A percentile compares a stretch with the other conserved stretches of the same genome.
Conservation (phyloP, 1,284 basidiomycete genomes). For the Pterula multifida region DNA sequence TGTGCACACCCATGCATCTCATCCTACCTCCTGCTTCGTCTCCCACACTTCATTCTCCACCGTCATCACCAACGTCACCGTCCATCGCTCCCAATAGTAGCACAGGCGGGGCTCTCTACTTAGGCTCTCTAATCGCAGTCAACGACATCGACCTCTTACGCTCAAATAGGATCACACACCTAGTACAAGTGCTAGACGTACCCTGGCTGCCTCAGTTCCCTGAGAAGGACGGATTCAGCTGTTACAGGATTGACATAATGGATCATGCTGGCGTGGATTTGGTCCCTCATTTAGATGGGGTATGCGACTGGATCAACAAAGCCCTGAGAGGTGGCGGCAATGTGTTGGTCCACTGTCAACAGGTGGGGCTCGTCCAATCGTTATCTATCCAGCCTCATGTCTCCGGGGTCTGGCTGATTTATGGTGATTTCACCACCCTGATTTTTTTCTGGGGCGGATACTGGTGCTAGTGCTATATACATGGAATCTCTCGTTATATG, state of each 20-base stretch:
- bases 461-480: no score
- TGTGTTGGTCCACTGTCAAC: constrained; percentile 57
- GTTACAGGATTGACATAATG: constrained; percentile 52
- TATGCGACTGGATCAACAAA: constrained; percentile 41
- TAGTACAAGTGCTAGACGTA: constrained; percentile 61
- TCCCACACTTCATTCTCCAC: constrained; percentile 13
- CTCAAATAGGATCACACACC: constrained; percentile 37
- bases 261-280: constrained; percentile 43
- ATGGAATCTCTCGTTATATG: neutral
- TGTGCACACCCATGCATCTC: constrained; percentile 72
- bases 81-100: neutral
- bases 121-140: constrained; percentile 43
- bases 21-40: constrained; percentile 36
- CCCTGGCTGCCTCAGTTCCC: constrained; percentile 48
- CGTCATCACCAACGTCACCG: neutral
- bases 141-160: constrained; percentile 36
- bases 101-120: constrained; percentile 29
- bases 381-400: constrained; percentile 4
- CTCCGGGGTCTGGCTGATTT: neutral
- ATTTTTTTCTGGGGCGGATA: no score
- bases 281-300: constrained; percentile 39
- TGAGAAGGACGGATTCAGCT: constrained; percentile 44
- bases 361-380: constrained; percentile 27
- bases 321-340: constrained; percentile 36
- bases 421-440: no score